These are phyloP conservation scores for Capronia coronata DNA, from an alignment of 2,329 filamentous ascomycete species.

Conservation along the genomic window DNA sequence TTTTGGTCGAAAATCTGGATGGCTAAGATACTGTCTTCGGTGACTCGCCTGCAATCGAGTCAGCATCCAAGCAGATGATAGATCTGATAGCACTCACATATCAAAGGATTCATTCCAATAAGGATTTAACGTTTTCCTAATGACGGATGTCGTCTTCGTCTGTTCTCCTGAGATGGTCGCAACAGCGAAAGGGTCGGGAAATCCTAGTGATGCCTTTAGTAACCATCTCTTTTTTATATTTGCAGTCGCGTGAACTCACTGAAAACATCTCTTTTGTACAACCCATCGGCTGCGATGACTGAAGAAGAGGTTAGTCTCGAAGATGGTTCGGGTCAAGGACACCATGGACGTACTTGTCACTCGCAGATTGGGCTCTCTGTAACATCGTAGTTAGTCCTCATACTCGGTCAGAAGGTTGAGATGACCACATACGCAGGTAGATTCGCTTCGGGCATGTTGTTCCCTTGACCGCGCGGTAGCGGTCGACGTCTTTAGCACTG, in stretches of 20 bases:
- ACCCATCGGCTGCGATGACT: conserved; percentile 98
- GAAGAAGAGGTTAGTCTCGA: conserved; percentile 22
- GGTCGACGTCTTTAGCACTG: conserved; percentile 9
- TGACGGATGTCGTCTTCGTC: conserved; percentile 94
- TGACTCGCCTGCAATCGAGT: conserved; percentile 60
- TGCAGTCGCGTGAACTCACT: conserved; percentile 54
- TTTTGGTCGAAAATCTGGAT: conserved; percentile 99
- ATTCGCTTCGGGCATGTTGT: conserved; percentile 50
- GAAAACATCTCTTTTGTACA: conserved; percentile 99
- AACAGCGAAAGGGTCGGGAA: conserved; percentile 95
- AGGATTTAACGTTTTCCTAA: conserved; percentile 96
- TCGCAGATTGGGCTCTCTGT: conserved; percentile 76
- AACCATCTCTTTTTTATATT: neutral
- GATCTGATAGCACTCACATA: conserved; percentile 60
- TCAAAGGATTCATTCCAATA: conserved; percentile 99
- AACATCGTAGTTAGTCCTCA: conserved; percentile 15
- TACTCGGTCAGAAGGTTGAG: conserved; percentile 25
- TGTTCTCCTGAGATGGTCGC: conserved; percentile 96
- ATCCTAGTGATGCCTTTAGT: conserved; percentile 55
- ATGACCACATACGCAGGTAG: conserved; percentile 52
- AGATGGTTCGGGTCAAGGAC: conserved; percentile 22
- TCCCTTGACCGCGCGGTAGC: conserved; percentile 15
- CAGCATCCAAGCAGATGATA: neutral
- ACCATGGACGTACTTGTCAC: conserved; percentile 66
- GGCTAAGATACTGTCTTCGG: conserved; percentile 91